A percentile compares a stretch with the other conserved stretches of the same genome.
phyloP scores from a whole-genome alignment of 75 land plant species.

The Picea sitchensis region DNA sequence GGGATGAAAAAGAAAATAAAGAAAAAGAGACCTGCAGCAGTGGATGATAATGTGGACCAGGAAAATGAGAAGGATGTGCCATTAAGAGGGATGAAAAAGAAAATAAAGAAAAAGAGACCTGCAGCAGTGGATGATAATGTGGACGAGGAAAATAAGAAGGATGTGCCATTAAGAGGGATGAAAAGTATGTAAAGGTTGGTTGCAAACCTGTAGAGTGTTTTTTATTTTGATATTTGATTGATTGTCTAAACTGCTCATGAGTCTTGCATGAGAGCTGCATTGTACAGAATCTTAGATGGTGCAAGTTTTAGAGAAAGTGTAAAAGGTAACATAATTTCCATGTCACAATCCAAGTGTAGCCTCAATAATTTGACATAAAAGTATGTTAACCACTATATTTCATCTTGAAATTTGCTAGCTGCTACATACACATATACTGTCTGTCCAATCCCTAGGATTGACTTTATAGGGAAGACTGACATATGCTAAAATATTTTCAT shows the following conservation, averaged over 20 bases:
- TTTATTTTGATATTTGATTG: background rate
- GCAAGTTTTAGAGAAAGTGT: background rate
- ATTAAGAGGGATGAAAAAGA: conserved; percentile 5
- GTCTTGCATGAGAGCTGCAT: background rate
- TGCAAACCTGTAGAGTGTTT: background rate
- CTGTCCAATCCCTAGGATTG: no score
- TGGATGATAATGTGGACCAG: background rate
- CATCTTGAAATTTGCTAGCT: no score
- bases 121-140: background rate
- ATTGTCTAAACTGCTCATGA: background rate
- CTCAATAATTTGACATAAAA: background rate
- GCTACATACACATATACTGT: no score
- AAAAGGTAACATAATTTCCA: background rate
- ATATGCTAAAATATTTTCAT: no score
- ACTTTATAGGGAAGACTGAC: no score
- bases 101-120: background rate
- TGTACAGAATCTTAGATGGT: background rate
- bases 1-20: conserved; percentile 6
- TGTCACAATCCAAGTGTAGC: background rate
- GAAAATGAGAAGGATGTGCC: background rate
- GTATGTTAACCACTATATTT: no score
- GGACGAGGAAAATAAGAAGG: background rate
- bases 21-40: no score
- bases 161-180: background rate
- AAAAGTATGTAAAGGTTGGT: conserved; percentile 13